Evolutionary conservation across 2,329 filamentous ascomycete species (phyloP).

Genomic region (Phyllosticta ampelicida): DNA sequence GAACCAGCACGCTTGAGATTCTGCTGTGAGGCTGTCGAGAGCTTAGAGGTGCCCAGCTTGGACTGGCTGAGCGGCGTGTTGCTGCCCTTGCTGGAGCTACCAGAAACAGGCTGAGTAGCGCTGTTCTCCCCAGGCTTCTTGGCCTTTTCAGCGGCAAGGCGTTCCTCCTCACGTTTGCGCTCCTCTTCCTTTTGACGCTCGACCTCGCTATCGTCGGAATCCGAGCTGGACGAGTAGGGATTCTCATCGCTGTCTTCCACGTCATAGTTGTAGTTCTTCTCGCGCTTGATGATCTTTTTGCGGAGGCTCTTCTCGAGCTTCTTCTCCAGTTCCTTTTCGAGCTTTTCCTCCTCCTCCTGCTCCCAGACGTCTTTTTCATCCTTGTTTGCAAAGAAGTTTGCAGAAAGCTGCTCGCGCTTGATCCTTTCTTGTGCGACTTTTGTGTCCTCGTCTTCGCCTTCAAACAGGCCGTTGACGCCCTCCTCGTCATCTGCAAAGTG

Average conservation of each 20-base stretch:
- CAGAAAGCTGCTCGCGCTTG: conserved; percentile 71
- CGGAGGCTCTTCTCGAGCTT: conserved; percentile 65
- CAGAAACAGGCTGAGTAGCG: conserved; percentile 35
- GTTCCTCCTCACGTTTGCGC: conserved; percentile 44
- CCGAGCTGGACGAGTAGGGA: conserved; percentile 32
- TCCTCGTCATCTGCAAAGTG: conserved; percentile 83
- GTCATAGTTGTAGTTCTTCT: conserved; percentile 79
- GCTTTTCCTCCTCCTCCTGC: conserved; percentile 55
- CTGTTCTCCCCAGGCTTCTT: conserved; percentile 30
- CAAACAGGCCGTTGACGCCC: conserved; percentile 30
- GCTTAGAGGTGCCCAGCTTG: conserved; percentile 31
- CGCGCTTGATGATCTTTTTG: conserved; percentile 72
- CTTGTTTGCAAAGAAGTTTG: conserved; percentile 67
- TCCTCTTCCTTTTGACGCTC: conserved; percentile 50
- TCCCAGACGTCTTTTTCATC: conserved; percentile 47
- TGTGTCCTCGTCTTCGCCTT: conserved; percentile 42
- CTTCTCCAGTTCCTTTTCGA: conserved; percentile 57
- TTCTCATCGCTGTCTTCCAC: conserved; percentile 51
- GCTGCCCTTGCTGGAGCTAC: conserved; percentile 57
- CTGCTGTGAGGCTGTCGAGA: conserved; percentile 30
- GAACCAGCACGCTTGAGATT: conserved; percentile 74
- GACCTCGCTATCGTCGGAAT: conserved; percentile 53
- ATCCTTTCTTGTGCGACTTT: conserved; percentile 54
- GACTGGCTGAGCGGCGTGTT: conserved; percentile 53
- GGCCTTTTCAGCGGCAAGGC: conserved; percentile 36